Base-by-base conservation (phyloP, 371 early-diverging fungal species). In the Lichtheimia corymbifera region DNA sequence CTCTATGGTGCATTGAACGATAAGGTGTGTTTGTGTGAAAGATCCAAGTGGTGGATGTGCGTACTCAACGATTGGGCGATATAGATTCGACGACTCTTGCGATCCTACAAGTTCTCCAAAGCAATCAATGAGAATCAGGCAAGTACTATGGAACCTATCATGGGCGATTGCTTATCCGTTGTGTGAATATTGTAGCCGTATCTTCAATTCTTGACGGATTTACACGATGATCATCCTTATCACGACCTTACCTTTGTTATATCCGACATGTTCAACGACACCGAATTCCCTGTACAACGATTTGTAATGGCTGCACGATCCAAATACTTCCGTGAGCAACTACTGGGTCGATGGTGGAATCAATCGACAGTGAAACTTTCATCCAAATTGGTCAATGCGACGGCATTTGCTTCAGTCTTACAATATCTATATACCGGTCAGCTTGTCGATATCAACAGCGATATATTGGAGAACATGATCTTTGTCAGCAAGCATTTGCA, bases 401-500 rank as follows among this genome's bases (percentile, higher is more conserved):
- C 52, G 11, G 63, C 73, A 9, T 75, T 75, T 59, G 57, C 40
- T 28, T 67, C 67, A 12, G 63, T 75, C 12, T 53, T 78, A 41
- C 52, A 65, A 17, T 78, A 73, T 49, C 11, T 78, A 7, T 78
- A 78, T 51, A 75, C 75, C 0, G 73, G 78, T 6, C 67, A 78
- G 28, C 40, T 73, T 6, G 59, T 28, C 4, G 66, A 68, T 22
- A 27, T 73, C 3, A 53, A 66, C 6, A 40, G 30, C 1, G 57
- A 55, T 12, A 51, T 61, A 9, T 27, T 71, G 6, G 59, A 56
- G 25, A 72, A 75, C 12, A 68, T 73, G 64, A 28, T 67, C 6
- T 66, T 69, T 64, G 68, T 71, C 4, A 54, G 69, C 45, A 58
- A 69, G 5, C 65, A 70, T 53, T 49, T 78, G n/a, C 66, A 64